phyloP scores from a whole-genome alignment of 2,329 filamentous ascomycete species.

The Fusarium proliferatum region DNA sequence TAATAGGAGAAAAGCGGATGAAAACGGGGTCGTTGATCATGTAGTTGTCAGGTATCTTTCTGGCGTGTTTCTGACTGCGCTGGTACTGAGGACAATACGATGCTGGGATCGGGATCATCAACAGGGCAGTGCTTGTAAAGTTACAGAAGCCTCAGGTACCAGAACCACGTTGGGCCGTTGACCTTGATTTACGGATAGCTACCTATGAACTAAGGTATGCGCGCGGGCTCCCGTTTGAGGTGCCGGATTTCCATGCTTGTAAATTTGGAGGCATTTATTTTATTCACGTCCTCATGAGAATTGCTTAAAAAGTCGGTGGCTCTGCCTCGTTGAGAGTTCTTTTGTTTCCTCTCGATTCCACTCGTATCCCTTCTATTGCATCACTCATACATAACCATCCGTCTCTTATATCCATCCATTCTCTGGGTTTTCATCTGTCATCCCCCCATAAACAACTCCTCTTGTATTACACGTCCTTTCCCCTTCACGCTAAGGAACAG shows the following conservation, averaged over 20 bases:
- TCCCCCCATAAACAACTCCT: not conserved
- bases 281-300: constrained; percentile 14
- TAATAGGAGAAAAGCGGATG: constrained; percentile 14
- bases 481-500: not conserved
- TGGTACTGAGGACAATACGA: constrained; percentile 28
- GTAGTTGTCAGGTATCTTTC: constrained; percentile 32
- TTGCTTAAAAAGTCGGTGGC: constrained; percentile 37
- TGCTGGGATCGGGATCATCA: not conserved
- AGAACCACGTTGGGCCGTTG: not conserved
- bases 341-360: constrained; percentile 5
- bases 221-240: constrained; percentile 16
- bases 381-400: not conserved
- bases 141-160: constrained; percentile 25
- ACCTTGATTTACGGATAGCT: not conserved
- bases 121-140: constrained; percentile 20
- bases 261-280: constrained; percentile 19
- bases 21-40: constrained; percentile 6
- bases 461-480: constrained; percentile 6
- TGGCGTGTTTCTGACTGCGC: not conserved
- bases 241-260: constrained; percentile 30
- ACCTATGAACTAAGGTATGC: not conserved
- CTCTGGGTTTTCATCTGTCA: not conserved
- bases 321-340: constrained; percentile 7
- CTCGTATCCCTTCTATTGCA: not conserved
- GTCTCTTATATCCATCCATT: not conserved